Evolutionary conservation across 208 protist genomes (phyloP).

Genomic region (Leishmania mexicana): DNA sequence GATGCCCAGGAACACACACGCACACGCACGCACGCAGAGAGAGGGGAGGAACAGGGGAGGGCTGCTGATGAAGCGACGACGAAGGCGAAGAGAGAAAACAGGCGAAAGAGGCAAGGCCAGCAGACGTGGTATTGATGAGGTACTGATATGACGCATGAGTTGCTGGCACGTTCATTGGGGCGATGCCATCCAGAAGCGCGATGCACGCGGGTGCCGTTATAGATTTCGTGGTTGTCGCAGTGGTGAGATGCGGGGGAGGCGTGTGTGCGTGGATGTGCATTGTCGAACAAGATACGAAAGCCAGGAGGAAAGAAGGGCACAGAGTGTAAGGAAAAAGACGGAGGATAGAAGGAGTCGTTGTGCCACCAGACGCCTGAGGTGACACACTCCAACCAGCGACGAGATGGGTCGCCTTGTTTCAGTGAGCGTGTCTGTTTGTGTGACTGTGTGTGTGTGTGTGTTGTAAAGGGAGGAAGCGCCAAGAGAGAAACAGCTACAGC

Average conservation of each 20-base stretch:
- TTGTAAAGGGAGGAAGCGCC: background rate
- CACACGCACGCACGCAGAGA: background rate
- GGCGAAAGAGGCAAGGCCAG: background rate
- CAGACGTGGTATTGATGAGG: background rate
- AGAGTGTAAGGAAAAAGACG: background rate
- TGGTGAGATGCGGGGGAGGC: background rate
- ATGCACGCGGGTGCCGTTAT: background rate
- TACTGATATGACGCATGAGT: background rate
- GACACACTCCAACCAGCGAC: background rate
- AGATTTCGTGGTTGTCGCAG: background rate
- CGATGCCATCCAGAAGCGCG: background rate
- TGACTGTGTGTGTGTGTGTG: background rate
- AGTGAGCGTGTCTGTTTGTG: background rate
- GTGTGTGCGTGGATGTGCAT: conserved; percentile 5
- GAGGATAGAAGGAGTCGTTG: background rate
- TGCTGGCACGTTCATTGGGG: background rate
- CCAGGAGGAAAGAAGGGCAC: background rate
- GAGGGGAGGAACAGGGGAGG: background rate
- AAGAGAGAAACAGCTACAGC: conserved; percentile 2
- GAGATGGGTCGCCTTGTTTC: too few relatives aligned
- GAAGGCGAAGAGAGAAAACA: background rate
- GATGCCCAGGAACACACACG: background rate
- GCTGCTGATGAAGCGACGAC: background rate
- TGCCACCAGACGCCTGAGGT: background rate
- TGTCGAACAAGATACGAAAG: background rate